Conservation (phyloP, 441 rosid species). For the Populus hybrid region DNA sequence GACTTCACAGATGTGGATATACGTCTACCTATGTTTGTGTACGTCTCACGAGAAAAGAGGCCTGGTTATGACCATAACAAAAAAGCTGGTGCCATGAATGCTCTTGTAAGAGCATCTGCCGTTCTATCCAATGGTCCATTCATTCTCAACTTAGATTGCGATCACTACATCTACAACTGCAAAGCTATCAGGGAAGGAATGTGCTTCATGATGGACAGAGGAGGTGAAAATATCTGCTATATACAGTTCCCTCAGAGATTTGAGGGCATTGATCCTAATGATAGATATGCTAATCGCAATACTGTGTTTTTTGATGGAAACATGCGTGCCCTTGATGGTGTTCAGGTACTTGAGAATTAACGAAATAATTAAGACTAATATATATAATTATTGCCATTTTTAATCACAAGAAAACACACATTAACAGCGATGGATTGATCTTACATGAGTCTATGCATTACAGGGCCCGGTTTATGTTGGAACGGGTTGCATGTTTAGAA, state of each 20-base stretch:
- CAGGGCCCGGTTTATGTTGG: conserved; percentile 95
- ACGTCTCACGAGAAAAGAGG: conserved; percentile 76
- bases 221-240: conserved; percentile 80
- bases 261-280: conserved; percentile 94
- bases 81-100: conserved; percentile 95
- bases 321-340: conserved; percentile 94
- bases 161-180: conserved; percentile 82
- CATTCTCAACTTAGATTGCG: conserved; percentile 87
- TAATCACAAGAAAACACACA: no score
- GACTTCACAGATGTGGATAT: conserved; percentile 70
- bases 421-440: not conserved
- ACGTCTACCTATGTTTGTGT: conserved; percentile 82
- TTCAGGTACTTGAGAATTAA: conserved; percentile 44
- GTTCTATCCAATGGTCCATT: conserved; percentile 82
- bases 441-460: not conserved
- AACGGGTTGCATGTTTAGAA: conserved; percentile 81
- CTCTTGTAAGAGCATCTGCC: conserved; percentile 76
- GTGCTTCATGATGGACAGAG: conserved; percentile 94
- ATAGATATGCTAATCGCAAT: conserved; percentile 84
- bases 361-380: no score
- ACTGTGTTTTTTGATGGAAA: conserved; percentile 88
- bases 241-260: conserved; percentile 91
- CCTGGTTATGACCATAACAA: conserved; percentile 92
- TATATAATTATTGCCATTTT: no score
- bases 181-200: conserved; percentile 84